Base-by-base conservation (phyloP, 164 flowering plant species). In the Berberis thunbergii region DNA sequence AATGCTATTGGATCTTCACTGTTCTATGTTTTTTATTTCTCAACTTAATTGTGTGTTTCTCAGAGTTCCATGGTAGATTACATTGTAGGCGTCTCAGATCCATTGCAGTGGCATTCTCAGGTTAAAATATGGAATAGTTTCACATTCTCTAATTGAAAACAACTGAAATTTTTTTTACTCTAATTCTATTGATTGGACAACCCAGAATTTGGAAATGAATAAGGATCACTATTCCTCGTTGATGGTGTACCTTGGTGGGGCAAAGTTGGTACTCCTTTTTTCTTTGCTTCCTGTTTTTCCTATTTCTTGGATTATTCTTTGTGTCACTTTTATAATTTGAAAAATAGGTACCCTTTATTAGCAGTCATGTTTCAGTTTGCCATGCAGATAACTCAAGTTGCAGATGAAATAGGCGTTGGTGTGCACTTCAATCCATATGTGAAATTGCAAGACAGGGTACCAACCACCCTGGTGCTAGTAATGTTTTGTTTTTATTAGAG, bases 351-450 rank as follows among this genome's bases (percentile, higher is more conserved):
- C 11, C 38, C 40, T 59, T 7, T 7, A 55, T 60, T 42, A 53
- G 38, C 9, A 9, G 7, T 26, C 26, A 44, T 53, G 11, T 41
- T 9, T 65, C 72, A 56, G n/a, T 73, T 46, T 41, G 41, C 46
- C 71, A 12, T 72, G 39, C 68, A 93, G 97, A 78, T 87, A 61
- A 88, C 91, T 54, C 62, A 56, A 64, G 79, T 88, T 66, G 95
- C 98, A 1, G 92, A 88, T 72, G 39, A 72, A 41, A 78, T 94
- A 61, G 98, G 98, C 45, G 95, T 88, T 8, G 96, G 97, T 57
- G 96, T 94, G 41, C 97, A 91, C 76, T 94, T 91, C 78, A 94
- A 94, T 68, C 97, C 98, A 9, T 94, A 73, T 73, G 95, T 91
- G 50, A 64, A 74, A 53, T 79, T 76, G 79, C 71, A 83, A 54